Conservation (phyloP, 2,329 filamentous ascomycete genomes). For the Cryphonectria nitschkei region DNA sequence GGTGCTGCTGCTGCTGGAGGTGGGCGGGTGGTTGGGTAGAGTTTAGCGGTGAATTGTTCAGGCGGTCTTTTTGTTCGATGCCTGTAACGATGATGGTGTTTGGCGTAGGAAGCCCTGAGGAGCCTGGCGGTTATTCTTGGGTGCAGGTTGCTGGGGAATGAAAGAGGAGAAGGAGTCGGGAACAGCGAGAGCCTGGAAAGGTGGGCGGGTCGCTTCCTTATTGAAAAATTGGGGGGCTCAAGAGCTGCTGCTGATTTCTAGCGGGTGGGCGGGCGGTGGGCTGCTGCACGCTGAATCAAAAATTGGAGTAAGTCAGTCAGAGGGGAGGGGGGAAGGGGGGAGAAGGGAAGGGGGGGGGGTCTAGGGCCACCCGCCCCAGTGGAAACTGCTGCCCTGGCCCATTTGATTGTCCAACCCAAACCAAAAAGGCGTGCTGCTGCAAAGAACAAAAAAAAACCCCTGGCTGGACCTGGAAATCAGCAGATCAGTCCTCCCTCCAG, state of each 20-base stretch:
- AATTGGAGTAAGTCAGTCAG: slow-evolving; percentile 2
- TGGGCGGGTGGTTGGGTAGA: not conserved
- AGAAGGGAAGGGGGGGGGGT: not conserved
- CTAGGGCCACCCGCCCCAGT: slow-evolving; percentile 5
- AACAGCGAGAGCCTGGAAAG: slow-evolving; percentile 13
- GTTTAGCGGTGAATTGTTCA: slow-evolving; percentile 11
- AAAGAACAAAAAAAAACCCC: not conserved
- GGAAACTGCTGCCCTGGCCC: slow-evolving; percentile 1
- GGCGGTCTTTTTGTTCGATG: slow-evolving; percentile 11
- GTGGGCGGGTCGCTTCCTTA: slow-evolving; percentile 14
- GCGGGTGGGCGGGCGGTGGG: not conserved
- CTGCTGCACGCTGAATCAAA: slow-evolving; percentile 14
- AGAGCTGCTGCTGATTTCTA: slow-evolving; percentile 15
- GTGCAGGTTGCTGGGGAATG: slow-evolving; percentile 11
- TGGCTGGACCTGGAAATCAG: slow-evolving; percentile 3
- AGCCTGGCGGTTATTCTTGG: slow-evolving; percentile 6
- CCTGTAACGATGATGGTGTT: slow-evolving; percentile 17
- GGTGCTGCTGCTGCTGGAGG: not conserved
- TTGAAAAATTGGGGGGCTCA: slow-evolving; percentile 16
- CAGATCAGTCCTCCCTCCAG: slow-evolving; percentile 3
- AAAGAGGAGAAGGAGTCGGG: slow-evolving; percentile 15
- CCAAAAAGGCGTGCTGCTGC: not conserved
- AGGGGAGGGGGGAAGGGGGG: not conserved
- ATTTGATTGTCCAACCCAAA: not conserved
- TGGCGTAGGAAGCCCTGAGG: slow-evolving; percentile 15